Evolutionary conservation across 108 stramenopile species (phyloP).

Genomic region (Skeletonema potamos): DNA sequence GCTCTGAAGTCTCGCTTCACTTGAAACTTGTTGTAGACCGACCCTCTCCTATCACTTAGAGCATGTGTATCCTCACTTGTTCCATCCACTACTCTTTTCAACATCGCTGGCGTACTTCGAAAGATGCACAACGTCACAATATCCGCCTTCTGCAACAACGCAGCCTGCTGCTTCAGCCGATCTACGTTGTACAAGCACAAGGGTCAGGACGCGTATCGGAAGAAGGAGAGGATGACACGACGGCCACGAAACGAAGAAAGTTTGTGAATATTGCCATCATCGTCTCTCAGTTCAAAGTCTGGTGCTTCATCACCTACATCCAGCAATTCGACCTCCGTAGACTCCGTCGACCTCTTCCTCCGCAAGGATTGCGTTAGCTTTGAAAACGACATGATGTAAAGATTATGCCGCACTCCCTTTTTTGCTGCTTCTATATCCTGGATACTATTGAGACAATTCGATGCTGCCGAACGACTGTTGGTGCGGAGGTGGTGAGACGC

Average conservation of each 20-base stretch:
- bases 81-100: not conserved
- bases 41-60: constrained; percentile 7
- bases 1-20: not conserved
- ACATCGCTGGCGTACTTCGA: not conserved
- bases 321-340: too few relatives aligned
- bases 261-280: not conserved
- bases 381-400: too few relatives aligned
- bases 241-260: constrained; percentile 3
- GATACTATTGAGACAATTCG: too few relatives aligned
- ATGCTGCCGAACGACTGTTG: too few relatives aligned
- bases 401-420: too few relatives aligned
- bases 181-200: constrained; percentile 6
- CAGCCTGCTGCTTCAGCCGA: constrained; percentile 6
- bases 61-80: not conserved
- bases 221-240: constrained; percentile 13
- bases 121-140: not conserved
- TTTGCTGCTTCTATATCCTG: too few relatives aligned
- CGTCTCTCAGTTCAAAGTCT: constrained; percentile 6
- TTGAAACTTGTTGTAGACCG: constrained; percentile 1
- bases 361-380: too few relatives aligned
- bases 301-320: constrained; percentile 5
- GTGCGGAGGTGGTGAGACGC: too few relatives aligned
- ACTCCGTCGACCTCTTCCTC: too few relatives aligned
- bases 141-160: constrained; percentile 1
- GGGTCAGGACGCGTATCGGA: constrained; percentile 3